These are phyloP conservation scores for Brassica rapa DNA, from an alignment of 345 rosid species.

Conservation along the genomic window DNA sequence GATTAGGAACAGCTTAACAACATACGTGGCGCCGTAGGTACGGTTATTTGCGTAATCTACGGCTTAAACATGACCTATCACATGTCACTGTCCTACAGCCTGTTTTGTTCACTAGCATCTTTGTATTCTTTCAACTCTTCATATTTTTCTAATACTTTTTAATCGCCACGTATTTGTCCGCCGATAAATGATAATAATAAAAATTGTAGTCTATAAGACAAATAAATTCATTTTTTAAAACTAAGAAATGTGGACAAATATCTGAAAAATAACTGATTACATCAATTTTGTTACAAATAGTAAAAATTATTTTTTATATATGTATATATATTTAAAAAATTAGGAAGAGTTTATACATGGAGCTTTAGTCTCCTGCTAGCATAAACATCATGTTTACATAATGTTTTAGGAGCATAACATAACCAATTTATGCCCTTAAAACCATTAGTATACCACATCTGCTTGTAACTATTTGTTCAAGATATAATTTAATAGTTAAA, in stretches of 20 bases:
- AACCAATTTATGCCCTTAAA: too few species aligned
- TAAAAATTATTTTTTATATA: background rate
- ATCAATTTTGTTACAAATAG: background rate
- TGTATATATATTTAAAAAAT: too few species aligned
- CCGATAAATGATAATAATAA: conserved; percentile 21
- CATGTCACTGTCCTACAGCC: conserved; percentile 36
- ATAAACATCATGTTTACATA: background rate
- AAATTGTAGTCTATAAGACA: background rate
- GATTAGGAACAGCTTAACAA: conserved; percentile 10
- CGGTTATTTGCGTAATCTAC: conserved; percentile 37
- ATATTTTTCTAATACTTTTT: background rate
- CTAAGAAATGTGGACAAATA: background rate
- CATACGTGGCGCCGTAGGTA: conserved; percentile 39
- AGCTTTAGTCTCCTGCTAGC: background rate
- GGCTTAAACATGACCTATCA: conserved; percentile 22
- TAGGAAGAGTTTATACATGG: background rate
- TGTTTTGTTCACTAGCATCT: conserved; percentile 27
- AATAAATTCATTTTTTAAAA: background rate
- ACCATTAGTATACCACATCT: too few species aligned
- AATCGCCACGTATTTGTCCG: conserved; percentile 26
- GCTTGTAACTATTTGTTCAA: too few species aligned
- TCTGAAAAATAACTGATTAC: background rate
- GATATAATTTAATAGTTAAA: too few species aligned
- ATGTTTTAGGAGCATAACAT: too few species aligned
- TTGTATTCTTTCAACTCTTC: background rate